A percentile compares a stretch with the other conserved stretches of the same genome.
Evolutionary conservation across 148 eudicot genomes (phyloP).

Genomic region (Rheum nobile): DNA sequence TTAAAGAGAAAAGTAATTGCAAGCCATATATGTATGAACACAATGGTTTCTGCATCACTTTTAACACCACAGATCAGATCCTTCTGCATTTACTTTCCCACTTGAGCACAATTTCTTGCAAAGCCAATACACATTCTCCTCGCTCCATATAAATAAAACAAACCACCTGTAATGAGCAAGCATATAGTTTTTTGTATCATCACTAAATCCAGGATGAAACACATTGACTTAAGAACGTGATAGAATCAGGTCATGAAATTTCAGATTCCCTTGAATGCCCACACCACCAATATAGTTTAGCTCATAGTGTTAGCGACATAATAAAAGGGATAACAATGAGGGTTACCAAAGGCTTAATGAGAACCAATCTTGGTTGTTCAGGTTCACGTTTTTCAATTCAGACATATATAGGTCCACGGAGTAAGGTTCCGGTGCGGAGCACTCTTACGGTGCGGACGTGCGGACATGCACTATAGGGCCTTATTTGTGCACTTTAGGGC

Average conservation of each 20-base stretch:
- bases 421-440: too few relatives aligned
- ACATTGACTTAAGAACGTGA: neutral
- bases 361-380: too few relatives aligned
- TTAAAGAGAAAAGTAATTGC: too few relatives aligned
- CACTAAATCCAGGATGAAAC: neutral
- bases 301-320: neutral
- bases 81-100: constrained; percentile 43
- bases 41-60: too few relatives aligned
- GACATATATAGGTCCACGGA: too few relatives aligned
- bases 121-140: constrained; percentile 80
- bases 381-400: too few relatives aligned
- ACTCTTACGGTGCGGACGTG: too few relatives aligned
- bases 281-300: neutral
- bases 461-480: too few relatives aligned
- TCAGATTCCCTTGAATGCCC: neutral
- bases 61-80: constrained; percentile 74
- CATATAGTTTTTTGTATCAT: neutral
- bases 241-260: neutral
- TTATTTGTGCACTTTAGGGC: too few relatives aligned
- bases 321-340: neutral
- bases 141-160: constrained; percentile 32
- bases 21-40: too few relatives aligned
- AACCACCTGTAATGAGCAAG: neutral
- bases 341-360: neutral
- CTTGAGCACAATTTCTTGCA: constrained; percentile 50